Evolutionary conservation across 768 basidiomycete species (phyloP), one percentile per base, ranked within the genome.

Genomic region (Crepidotus variabilis): DNA sequence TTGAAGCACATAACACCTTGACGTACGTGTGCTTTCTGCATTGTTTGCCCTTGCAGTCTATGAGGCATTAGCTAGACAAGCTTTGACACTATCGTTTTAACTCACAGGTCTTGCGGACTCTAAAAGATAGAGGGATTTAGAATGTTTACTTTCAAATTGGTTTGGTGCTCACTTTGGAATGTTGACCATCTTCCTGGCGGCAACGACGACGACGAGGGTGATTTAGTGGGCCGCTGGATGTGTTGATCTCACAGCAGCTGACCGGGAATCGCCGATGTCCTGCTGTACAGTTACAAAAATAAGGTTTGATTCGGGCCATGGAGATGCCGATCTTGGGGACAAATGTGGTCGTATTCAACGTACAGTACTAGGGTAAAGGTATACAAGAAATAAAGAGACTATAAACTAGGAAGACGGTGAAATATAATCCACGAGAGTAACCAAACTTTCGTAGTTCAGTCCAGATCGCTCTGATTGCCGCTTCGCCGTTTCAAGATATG

Each of bases 21-120:
- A 78, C 91, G 55, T 78, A 94, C 90, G 93, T 96, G 84, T 97
- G 94, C 78, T 97, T 97, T 78, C 81, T 88, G 91, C 94, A 97
- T 67, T 84, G 76, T 79, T 94, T 96, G 75, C 93, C 92, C 82
- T 94, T 94, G 92, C 94, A 96, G 77, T 81, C 92, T 92, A 57
- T 46, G 22, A 22, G 60, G 22, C 50, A 56, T 45, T 20, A 35
- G 21, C n/a, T 33, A 46, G 46, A 49, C 20, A 21, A 24, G 34
- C 33, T 54, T n/a, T 36, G 53, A 45, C 9, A 18, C 28, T 39
- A 18, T 51, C 24, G 34, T 23, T 48, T 52, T 58, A 64, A 82
- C 93, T 87, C 75, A 94, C 94, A 97, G 67, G 95, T 98, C 77
- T 94, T 85, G 78, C 95, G 92, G 68, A 94, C 97, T 80, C 94